Percentiles rank a stretch among this genome's conserved stretches.
These are phyloP conservation scores for Acanthamoeba rhysodes DNA, from an alignment of 208 protist genomes.

Conservation along the genomic window DNA sequence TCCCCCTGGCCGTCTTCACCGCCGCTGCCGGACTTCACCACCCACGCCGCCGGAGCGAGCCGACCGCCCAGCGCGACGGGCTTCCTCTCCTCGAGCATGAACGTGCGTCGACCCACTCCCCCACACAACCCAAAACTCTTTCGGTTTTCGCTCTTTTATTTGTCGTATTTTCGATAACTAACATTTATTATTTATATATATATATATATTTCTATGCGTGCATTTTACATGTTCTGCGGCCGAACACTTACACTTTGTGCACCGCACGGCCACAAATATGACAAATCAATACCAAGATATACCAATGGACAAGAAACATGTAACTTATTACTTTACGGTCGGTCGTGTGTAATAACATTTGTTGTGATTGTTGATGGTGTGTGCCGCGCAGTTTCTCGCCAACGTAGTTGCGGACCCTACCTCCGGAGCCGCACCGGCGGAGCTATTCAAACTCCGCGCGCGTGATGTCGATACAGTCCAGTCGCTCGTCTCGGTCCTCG, in stretches of 20 bases:
- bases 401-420: not conserved
- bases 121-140: not conserved
- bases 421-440: not conserved
- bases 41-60: not conserved
- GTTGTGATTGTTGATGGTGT: too few relatives aligned
- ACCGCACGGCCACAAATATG: too few relatives aligned
- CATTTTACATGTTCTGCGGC: too few relatives aligned
- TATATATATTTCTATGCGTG: too few relatives aligned
- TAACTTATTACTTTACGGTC: too few relatives aligned
- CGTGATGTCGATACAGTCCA: not conserved
- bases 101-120: not conserved
- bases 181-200: too few relatives aligned
- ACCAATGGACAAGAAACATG: too few relatives aligned
- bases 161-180: not conserved
- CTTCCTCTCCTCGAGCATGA: constrained; percentile 53
- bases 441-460: not conserved
- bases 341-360: too few relatives aligned
- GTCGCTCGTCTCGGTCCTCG: not conserved
- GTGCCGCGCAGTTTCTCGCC: not conserved
- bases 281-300: too few relatives aligned
- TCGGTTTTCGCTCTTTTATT: not conserved
- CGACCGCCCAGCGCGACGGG: not conserved
- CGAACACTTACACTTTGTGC: too few relatives aligned
- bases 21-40: not conserved
- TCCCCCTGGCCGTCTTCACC: not conserved